A percentile compares a stretch with the other conserved stretches of the same genome.
phyloP scores from a whole-genome alignment of 768 basidiomycete species.

The Termitomyces sp. region DNA sequence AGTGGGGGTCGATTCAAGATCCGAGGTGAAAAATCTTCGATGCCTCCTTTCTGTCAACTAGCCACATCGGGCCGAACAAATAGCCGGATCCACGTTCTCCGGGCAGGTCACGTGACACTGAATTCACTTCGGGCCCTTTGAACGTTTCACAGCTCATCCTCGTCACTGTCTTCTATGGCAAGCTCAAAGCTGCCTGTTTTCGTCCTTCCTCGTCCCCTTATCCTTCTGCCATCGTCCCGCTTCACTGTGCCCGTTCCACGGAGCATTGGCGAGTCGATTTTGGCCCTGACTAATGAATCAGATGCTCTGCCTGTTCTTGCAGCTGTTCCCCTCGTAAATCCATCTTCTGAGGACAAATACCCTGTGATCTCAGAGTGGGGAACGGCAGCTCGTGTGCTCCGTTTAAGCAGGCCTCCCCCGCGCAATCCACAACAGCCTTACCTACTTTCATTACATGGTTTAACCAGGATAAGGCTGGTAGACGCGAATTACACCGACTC shows the following conservation, averaged over 20 bases:
- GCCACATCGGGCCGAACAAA: constrained; percentile 7
- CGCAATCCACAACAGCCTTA: constrained; percentile 55
- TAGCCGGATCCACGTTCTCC: not conserved
- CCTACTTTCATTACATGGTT: constrained; percentile 66
- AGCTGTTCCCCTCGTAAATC: constrained; percentile 47
- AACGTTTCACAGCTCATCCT: not conserved
- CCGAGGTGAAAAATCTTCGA: not conserved
- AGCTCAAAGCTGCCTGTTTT: constrained; percentile 60
- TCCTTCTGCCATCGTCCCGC: constrained; percentile 71
- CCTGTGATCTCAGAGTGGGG: constrained; percentile 49
- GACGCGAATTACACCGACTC: constrained; percentile 24
- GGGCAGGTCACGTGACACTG: constrained; percentile 8
- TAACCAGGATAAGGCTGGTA: constrained; percentile 58
- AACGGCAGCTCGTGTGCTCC: constrained; percentile 64
- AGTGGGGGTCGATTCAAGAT: not conserved
- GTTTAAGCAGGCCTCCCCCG: constrained; percentile 57
- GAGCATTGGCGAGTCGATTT: constrained; percentile 56
- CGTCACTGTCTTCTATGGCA: constrained; percentile 23
- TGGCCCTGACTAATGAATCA: constrained; percentile 62
- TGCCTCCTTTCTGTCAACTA: constrained; percentile 7
- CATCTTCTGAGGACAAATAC: constrained; percentile 13
- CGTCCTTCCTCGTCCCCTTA: constrained; percentile 60
- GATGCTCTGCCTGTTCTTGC: constrained; percentile 68
- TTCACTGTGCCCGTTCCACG: constrained; percentile 63
- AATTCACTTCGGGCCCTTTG: constrained; percentile 8